Percentiles rank a stretch among this genome's conserved stretches.
phyloP scores from a whole-genome alignment of 1,139 yeast genomes.

The Hemisphaericaspora subhashii region DNA sequence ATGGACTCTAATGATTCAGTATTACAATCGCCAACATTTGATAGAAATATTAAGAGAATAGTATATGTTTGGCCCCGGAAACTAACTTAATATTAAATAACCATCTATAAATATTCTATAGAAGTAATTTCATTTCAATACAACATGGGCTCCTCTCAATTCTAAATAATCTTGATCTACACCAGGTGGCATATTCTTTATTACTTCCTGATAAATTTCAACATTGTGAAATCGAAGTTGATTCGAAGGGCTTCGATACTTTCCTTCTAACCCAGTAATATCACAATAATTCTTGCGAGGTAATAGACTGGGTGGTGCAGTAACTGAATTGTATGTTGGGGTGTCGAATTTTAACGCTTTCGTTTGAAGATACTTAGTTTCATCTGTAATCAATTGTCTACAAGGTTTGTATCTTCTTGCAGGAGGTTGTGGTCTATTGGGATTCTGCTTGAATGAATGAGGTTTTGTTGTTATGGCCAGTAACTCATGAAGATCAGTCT shows the following conservation, averaged over 20 bases:
- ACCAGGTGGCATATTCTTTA: slow-evolving; percentile 81
- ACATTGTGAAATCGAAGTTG: slow-evolving; percentile 78
- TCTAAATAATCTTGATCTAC: slow-evolving; percentile 92
- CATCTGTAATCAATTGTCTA: slow-evolving; percentile 77
- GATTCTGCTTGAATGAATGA: slow-evolving; percentile 56
- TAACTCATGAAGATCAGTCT: slow-evolving; percentile 30
- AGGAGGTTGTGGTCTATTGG: slow-evolving; percentile 45
- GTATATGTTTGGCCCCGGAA: slow-evolving; percentile 19
- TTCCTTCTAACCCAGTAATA: slow-evolving; percentile 83
- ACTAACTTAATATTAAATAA: slow-evolving; percentile 3
- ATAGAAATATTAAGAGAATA: slow-evolving; percentile 32
- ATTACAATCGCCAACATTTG: slow-evolving; percentile 39
- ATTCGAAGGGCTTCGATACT: slow-evolving; percentile 73
- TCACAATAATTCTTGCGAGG: slow-evolving; percentile 90
- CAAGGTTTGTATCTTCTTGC: slow-evolving; percentile 72
- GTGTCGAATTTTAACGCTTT: slow-evolving; percentile 44
- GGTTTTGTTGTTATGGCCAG: slow-evolving; percentile 44
- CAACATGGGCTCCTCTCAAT: slow-evolving; percentile 84
- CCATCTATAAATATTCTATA: neutral
- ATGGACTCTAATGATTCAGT: slow-evolving; percentile 22
- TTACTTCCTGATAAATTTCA: slow-evolving; percentile 78
- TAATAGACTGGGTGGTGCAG: slow-evolving; percentile 84
- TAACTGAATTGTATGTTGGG: slow-evolving; percentile 61
- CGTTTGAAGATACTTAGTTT: slow-evolving; percentile 58
- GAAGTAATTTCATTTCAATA: slow-evolving; percentile 48